phyloP scores from a whole-genome alignment of 75 land plant species.

The Chamaecyparis obtusa region DNA sequence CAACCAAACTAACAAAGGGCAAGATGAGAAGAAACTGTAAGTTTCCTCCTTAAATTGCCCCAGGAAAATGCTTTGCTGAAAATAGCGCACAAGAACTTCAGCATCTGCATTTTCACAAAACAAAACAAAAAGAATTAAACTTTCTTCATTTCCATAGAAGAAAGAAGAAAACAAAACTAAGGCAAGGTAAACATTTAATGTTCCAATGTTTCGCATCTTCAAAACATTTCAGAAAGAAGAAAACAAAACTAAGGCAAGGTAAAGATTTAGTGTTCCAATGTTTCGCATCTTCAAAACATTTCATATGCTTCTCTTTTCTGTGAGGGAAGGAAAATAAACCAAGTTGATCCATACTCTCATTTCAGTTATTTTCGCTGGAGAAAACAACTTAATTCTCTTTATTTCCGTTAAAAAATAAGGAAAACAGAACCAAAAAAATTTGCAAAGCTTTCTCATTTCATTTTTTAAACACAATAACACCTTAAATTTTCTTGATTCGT shows the following conservation, averaged over 20 bases:
- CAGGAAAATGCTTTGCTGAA: background rate
- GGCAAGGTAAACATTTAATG: background rate
- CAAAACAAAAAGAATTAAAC: background rate
- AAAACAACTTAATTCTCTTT: background rate
- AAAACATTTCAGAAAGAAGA: background rate
- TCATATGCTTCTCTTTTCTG: background rate
- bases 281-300: background rate
- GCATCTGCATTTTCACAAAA: slow-evolving; percentile 1
- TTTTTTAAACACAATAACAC: background rate
- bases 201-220: background rate
- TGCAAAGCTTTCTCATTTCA: background rate
- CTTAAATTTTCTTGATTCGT: background rate
- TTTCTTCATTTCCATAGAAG: background rate
- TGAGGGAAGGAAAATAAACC: background rate
- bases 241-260: background rate
- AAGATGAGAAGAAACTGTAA: background rate
- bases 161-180: background rate
- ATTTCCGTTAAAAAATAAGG: too few relatives aligned
- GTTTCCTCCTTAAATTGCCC: too few relatives aligned
- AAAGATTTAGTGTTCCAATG: background rate
- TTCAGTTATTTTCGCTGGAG: background rate
- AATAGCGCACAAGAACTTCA: background rate
- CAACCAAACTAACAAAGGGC: background rate
- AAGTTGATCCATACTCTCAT: background rate
- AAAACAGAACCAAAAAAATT: background rate